A percentile compares a stretch with the other conserved stretches of the same genome.
phyloP scores from a whole-genome alignment of 176 grass and related monocot species.

The Rhynchospora pubera region DNA sequence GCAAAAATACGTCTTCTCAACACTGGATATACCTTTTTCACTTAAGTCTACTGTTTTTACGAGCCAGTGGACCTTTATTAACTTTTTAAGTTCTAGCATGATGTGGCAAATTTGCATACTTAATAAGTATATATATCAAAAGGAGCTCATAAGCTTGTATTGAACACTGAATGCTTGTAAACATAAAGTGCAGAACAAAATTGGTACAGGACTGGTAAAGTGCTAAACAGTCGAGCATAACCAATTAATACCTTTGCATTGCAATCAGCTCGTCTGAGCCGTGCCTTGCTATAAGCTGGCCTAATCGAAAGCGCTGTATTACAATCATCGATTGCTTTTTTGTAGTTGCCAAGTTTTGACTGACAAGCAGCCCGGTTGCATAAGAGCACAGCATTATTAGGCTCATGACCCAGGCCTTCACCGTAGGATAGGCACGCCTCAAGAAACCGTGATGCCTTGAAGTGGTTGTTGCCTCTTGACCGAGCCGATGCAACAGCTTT shows the following conservation, averaged over 20 bases:
- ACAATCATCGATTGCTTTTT: conserved; percentile 92
- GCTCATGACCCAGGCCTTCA: conserved; percentile 56
- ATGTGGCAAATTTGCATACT: not conserved
- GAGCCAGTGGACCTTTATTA: not conserved
- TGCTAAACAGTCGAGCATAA: not conserved
- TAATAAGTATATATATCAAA: not conserved
- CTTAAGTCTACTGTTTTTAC: not conserved
- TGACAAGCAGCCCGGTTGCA: conserved; percentile 85
- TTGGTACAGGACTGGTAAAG: not conserved
- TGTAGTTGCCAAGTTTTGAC: conserved; percentile 57
- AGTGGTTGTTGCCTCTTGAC: conserved; percentile 75
- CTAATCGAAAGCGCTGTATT: conserved; percentile 53
- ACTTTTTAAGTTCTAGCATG: not conserved
- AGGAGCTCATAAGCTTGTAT: not conserved
- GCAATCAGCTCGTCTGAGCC: conserved; percentile 77
- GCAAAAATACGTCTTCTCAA: not conserved
- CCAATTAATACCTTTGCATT: conserved; percentile 55
- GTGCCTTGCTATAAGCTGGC: conserved; percentile 79
- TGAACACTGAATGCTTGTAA: not conserved
- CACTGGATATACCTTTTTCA: not conserved
- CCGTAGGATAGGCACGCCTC: conserved; percentile 74
- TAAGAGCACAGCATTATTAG: conserved; percentile 60
- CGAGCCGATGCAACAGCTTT: conserved; percentile 51
- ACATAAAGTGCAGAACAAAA: not conserved
- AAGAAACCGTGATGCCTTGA: conserved; percentile 60